Evolutionary conservation across 495 filamentous ascomycete species (phyloP).

Genomic region (Talaromyces nanjingensis): DNA sequence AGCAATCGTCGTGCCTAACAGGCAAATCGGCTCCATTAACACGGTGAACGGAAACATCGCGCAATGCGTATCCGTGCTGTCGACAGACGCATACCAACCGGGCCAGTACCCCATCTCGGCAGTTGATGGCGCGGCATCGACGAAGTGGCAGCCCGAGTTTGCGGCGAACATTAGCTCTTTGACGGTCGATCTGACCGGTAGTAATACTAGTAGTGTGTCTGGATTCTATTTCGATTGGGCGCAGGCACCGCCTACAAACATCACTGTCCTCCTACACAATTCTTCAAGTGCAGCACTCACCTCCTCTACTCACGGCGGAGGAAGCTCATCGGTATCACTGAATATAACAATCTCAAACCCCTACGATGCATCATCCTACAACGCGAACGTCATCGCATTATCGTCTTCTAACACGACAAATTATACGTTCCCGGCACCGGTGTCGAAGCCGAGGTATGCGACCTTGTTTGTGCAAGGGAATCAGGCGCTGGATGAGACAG

Average conservation of each 20-base stretch:
- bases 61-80: slow-evolving; percentile 56
- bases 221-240: slow-evolving; percentile 65
- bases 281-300: slow-evolving; percentile 19
- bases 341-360: slow-evolving; percentile 32
- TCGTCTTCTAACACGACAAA: slow-evolving; percentile 42
- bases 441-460: slow-evolving; percentile 33
- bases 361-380: slow-evolving; percentile 21
- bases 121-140: slow-evolving; percentile 63
- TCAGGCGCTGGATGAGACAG: slow-evolving; percentile 36
- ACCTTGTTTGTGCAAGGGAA: slow-evolving; percentile 42
- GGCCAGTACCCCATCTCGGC: slow-evolving; percentile 70
- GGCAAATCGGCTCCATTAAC: slow-evolving; percentile 35
- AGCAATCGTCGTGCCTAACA: slow-evolving; percentile 50
- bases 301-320: neutral
- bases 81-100: slow-evolving; percentile 41
- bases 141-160: slow-evolving; percentile 61
- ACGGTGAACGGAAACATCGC: slow-evolving; percentile 55
- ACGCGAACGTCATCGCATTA: slow-evolving; percentile 26
- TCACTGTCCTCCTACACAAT: slow-evolving; percentile 51
- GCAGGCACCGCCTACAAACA: slow-evolving; percentile 48
- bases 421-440: slow-evolving; percentile 27
- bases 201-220: slow-evolving; percentile 24
- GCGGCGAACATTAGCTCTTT: slow-evolving; percentile 38
- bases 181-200: slow-evolving; percentile 24
- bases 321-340: slow-evolving; percentile 2